Evolutionary conservation across 2,329 filamentous ascomycete genomes (phyloP).

Genomic region (Coleophoma crateriformis): DNA sequence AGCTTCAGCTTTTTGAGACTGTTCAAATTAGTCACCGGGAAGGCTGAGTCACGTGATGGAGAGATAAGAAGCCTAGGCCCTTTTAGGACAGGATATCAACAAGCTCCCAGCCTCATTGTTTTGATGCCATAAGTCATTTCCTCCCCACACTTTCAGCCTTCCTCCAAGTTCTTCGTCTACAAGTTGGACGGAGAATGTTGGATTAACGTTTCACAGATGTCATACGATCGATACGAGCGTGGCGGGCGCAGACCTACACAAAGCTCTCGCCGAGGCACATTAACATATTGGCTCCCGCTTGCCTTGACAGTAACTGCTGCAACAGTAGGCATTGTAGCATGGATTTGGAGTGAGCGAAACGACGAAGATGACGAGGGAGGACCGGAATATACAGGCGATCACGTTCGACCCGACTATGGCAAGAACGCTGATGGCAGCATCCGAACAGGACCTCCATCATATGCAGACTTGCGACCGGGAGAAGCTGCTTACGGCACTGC

Average conservation of each 20-base stretch:
- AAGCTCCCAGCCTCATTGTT: constrained; percentile 9
- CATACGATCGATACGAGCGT: constrained; percentile 55
- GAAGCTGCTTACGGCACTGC: constrained; percentile 36
- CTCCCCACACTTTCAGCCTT: constrained; percentile 1
- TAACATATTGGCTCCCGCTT: constrained; percentile 86
- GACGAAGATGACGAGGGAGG: constrained; percentile 59
- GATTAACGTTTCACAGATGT: constrained; percentile 40
- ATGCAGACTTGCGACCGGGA: constrained; percentile 30
- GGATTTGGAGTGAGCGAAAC: constrained; percentile 87
- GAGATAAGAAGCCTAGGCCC: not conserved
- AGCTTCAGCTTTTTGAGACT: not conserved
- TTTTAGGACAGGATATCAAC: not conserved
- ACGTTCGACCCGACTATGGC: constrained; percentile 26
- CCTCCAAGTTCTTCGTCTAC: not conserved
- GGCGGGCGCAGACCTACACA: constrained; percentile 25
- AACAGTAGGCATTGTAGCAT: constrained; percentile 78
- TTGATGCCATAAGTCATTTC: constrained; percentile 9
- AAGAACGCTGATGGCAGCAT: constrained; percentile 23
- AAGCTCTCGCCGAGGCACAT: constrained; percentile 53
- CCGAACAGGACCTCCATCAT: constrained; percentile 32
- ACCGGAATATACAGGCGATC: constrained; percentile 42
- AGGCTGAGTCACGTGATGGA: constrained; percentile 2
- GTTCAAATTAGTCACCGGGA: not conserved
- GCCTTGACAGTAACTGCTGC: constrained; percentile 83
- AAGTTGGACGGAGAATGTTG: constrained; percentile 11